These are phyloP conservation scores for Hanseniaspora occidentalis DNA, from an alignment of 805 yeast species.

Conservation along the genomic window DNA sequence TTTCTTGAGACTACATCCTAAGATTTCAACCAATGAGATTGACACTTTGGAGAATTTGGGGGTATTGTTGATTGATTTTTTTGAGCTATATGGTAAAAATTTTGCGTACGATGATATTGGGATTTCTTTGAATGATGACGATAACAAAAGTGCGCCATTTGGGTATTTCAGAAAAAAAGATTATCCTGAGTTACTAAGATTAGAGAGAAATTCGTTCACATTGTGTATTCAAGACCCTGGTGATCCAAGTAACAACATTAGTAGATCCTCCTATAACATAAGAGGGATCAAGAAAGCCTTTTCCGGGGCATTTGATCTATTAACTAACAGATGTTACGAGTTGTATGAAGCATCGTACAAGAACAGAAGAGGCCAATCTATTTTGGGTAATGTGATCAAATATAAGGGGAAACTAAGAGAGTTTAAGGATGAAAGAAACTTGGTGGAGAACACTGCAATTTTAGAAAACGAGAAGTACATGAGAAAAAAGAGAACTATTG, in stretches of 20 bases:
- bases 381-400: conserved; percentile 68
- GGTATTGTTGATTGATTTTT: conserved; percentile 75
- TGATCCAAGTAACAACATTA: conserved; percentile 70
- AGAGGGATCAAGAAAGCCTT: conserved; percentile 74
- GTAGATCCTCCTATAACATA: conserved; percentile 73
- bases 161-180: conserved; percentile 46
- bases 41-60: conserved; percentile 70
- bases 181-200: conserved; percentile 37
- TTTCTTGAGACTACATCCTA: conserved; percentile 69
- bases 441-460: conserved; percentile 49
- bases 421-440: conserved; percentile 59
- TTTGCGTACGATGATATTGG: conserved; percentile 77
- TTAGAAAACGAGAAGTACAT: conserved; percentile 23
- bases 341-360: conserved; percentile 54
- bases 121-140: conserved; percentile 44
- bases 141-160: conserved; percentile 22
- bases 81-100: conserved; percentile 81
- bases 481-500: conserved; percentile 17
- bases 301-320: conserved; percentile 73
- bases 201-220: conserved; percentile 31
- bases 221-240: conserved; percentile 83
- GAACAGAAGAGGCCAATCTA: conserved; percentile 55
- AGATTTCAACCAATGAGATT: conserved; percentile 53
- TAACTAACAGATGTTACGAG: conserved; percentile 64
- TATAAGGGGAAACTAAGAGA: conserved; percentile 65